Percentiles rank a stretch among this genome's conserved stretches.
Evolutionary conservation across 139 green algal genomes (phyloP).

Genomic region (Nannochloris sp.): DNA sequence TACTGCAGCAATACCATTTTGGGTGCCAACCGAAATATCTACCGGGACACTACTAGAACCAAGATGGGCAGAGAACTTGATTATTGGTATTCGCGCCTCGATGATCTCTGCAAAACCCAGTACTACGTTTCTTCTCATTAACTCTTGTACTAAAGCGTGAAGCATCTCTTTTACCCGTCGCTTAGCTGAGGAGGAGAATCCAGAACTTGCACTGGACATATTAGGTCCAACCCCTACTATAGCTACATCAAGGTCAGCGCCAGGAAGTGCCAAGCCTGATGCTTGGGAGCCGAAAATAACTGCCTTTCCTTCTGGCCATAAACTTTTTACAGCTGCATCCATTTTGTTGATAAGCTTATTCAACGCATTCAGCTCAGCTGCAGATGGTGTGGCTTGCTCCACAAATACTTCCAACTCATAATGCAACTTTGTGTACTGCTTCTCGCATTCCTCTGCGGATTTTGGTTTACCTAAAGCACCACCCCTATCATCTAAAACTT

Average conservation of each 20-base stretch:
- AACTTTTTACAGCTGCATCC: constrained; percentile 3
- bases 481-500: constrained; percentile 17
- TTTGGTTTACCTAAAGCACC: not conserved
- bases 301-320: constrained; percentile 45
- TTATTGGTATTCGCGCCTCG: constrained; percentile 57
- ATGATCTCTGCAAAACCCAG: constrained; percentile 28
- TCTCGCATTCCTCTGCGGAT: not conserved
- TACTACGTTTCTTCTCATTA: constrained; percentile 12
- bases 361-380: constrained; percentile 4
- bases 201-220: constrained; percentile 20
- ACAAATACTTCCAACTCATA: constrained; percentile 46
- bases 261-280: constrained; percentile 52
- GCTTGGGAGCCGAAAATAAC: constrained; percentile 66
- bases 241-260: constrained; percentile 64
- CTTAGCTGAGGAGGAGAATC: constrained; percentile 21
- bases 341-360: constrained; percentile 23
- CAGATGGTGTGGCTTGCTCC: constrained; percentile 20
- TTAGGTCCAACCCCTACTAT: constrained; percentile 33
- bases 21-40: constrained; percentile 62
- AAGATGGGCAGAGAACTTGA: constrained; percentile 43
- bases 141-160: constrained; percentile 24
- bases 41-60: constrained; percentile 17
- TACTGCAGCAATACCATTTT: constrained; percentile 55
- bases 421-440: constrained; percentile 28
- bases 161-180: constrained; percentile 16